Base-by-base conservation (phyloP, 371 early-diverging fungal genomes). In the Mortierella sp. region DNA sequence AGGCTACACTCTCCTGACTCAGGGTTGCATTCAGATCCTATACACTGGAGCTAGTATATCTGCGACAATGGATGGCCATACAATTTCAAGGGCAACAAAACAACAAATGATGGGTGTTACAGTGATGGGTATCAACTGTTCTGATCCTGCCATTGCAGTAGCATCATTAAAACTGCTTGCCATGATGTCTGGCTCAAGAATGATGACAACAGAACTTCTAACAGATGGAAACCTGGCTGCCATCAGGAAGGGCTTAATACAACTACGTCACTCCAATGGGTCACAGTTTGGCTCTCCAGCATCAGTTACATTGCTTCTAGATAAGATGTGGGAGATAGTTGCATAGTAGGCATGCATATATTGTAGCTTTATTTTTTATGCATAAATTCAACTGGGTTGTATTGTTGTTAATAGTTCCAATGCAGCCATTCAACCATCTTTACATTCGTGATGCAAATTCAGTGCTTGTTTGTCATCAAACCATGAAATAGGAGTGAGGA, bases 271-370 rank as follows among this genome's bases (percentile, higher is more conserved):
- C 30, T 47, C 8, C 18, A 51, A 51, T 51, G 51, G 9, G n/a
- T 51, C 9, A n/a, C 18, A 49, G 52, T 20, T 8, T 2, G 52
- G 16, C 14, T 30, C 24, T 11, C 26, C 45, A 6, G 30, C 67
- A 11, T 40, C 57, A 30, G 32, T 67, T 0, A 43, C 60, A 9
- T 9, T 22, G 8, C 45, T 67, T n/a, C 28, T 67, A n/a, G 67
- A 67, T 47, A 59, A 57, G 18, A 67, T 67, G 67, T 67, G 67
- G 67, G 60, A 58, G 45, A 28, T 67, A 45, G 67, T 67, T 10
- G 59, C 58, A 18, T 67, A 58, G 18, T 45, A 35, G 35, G 6
- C 35, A 35, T 35, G 3, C 35, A n/a, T n/a, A n/a, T n/a, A n/a
- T n/a, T n/a, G n/a, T n/a, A 35, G 35, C 35, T 35, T 35, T 5